These are phyloP conservation scores for Penicillium angulare DNA, from an alignment of 495 filamentous ascomycete species.

Conservation along the genomic window DNA sequence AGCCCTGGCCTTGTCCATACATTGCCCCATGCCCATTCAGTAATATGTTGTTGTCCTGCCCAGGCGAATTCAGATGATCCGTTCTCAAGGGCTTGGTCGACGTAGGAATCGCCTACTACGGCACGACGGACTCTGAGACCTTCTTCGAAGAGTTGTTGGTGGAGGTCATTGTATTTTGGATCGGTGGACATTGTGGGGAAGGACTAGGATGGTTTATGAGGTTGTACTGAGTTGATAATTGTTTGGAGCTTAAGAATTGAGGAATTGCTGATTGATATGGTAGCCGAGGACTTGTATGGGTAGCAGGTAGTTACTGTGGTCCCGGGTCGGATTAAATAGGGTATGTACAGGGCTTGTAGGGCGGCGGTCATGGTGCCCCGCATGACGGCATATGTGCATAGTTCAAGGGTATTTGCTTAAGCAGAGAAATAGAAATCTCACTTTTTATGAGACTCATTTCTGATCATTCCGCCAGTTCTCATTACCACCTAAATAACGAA, in stretches of 20 bases:
- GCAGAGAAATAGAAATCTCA: too few species aligned
- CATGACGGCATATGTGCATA: too few species aligned
- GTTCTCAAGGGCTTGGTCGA: conserved; percentile 18
- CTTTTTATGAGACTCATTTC: too few species aligned
- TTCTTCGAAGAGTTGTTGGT: conserved; percentile 52
- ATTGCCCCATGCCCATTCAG: conserved; percentile 48
- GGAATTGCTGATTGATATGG: too few species aligned
- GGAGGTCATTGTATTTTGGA: conserved; percentile 22
- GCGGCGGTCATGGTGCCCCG: too few species aligned
- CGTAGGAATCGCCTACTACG: conserved; percentile 41
- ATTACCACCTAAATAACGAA: conserved; percentile 47
- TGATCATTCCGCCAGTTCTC: conserved; percentile 40
- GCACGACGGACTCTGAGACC: conserved; percentile 51
- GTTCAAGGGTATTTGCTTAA: too few species aligned
- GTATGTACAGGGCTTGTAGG: too few species aligned
- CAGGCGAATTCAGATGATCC: conserved; percentile 30
- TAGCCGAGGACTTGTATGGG: too few species aligned
- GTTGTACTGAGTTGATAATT: neutral
- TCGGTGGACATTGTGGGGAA: conserved; percentile 11
- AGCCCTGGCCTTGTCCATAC: conserved; percentile 51
- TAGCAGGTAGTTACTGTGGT: too few species aligned
- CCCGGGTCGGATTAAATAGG: too few species aligned
- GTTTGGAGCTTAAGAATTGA: neutral
- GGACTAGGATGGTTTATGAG: neutral
- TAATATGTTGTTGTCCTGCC: conserved; percentile 41